Evolutionary conservation across 1,284 basidiomycete species (phyloP), one percentile per base, ranked within the genome.

Genomic region (Malassezia cuniculi): DNA sequence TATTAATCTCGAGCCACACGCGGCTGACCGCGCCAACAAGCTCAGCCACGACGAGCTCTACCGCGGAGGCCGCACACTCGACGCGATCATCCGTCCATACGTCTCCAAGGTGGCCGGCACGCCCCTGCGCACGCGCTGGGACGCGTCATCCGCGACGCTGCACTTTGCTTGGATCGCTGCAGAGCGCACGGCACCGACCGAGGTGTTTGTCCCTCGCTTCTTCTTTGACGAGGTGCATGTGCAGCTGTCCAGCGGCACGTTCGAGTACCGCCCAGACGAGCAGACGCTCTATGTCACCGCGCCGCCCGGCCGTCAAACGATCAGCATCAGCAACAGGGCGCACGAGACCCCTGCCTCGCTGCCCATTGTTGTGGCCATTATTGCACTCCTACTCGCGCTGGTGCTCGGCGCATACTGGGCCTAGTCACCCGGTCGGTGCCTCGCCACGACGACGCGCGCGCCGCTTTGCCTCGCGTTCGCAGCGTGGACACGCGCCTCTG

Each of bases 61-160:
- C 62, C 76, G 79, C 22, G 86, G 87, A 3, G 82, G 74, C 0
- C 73, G 89, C 6, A 78, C 86, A 31, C 71, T 94, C 2, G 71
- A 77, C 19, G 75, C 80, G 1, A 69, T 94, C 37, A 57, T 69
- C 28, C 52, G 68, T 8, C 68, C 68, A 0, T 68, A 66, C 34
- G 60, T 59, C 0, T 51, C 49, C 45, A 68, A 67, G 35, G 52
- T 68, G 7, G 65, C 66, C 2, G 67, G 67, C 3, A 52, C 56
- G 9, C 68, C 60, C 17, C 20, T 54, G 12, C 36, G 34, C 8
- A 52, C 50, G 1, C 18, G 21, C 5, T 69, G 56, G 47, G 48
- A 68, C 43, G n/a, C 31, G 45, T 3, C 30, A 50, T 17, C 47
- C 46, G 21, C 50, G 48, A 14, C 31, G 34, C 19, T 68, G 54